Base-by-base conservation (phyloP, 2,329 filamentous ascomycete species). In the Trichothecium sympodiale region DNA sequence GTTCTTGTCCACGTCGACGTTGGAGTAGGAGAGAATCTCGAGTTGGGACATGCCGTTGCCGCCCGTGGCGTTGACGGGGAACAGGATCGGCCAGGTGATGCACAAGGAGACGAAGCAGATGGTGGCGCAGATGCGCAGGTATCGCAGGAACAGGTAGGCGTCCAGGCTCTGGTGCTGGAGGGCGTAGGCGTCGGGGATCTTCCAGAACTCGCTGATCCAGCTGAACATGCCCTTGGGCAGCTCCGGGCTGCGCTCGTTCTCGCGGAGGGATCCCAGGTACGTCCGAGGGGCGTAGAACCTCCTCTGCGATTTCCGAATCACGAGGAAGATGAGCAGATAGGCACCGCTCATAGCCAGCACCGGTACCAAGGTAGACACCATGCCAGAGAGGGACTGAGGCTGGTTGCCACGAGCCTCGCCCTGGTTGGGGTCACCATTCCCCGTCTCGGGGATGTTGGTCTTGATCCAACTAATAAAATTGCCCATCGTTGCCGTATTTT, bases 161-260 rank as follows among this genome's bases (percentile, higher is more conserved):
- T 96, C 89, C 43, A 96, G 72, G 3, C 85, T 87, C 55, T 87
- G 83, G 57, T 94, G 85, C 46, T 88, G 82, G 29, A 95, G 71
- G 17, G 87, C 71, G 48, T 85, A 91, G 40, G 77, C 77, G 56
- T 95, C 88, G 5, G 70, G 66, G 32, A 77, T 59, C 46, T 71
- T 71, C 60, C 71, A 73, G 57, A 83, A 77, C 8, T 69, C 61
- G 29, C 56, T 57, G 42, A 83, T 57, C 79, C 79, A 83, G 46
- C 69, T 65, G 50, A 79, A 65, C 34, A 71, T 55, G 30, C 76
- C 75, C n/a, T 52, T 60, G 3, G 74, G 69, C 2, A 77, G 62
- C 13, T 60, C 52, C 2, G 71, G 71, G 33, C 69, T 71, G 26
- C 74, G 71, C 47, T 79, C 69, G 44, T 67, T 70, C 43, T 67